Conservation (phyloP, 441 rosid species). For the Pelargonium cotyledonis region DNA sequence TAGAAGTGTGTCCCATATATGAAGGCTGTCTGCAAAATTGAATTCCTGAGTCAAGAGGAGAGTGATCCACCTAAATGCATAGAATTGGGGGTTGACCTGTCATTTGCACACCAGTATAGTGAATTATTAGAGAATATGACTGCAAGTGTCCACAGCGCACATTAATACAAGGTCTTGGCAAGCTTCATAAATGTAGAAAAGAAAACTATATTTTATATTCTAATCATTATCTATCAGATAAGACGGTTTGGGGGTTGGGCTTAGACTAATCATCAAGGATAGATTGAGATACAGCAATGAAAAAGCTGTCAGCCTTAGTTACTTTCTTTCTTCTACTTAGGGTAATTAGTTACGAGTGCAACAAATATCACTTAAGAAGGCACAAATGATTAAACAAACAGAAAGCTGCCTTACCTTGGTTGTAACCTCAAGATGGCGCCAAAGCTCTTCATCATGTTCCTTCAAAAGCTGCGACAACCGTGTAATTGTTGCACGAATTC, state of each 20-base stretch:
- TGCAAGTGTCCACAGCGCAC: background rate
- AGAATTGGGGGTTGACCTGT: conserved; percentile 95
- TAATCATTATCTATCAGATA: background rate
- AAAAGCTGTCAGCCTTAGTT: background rate
- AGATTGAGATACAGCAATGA: background rate
- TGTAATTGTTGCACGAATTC: conserved; percentile 84
- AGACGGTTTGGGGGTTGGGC: background rate
- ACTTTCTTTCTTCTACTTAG: background rate
- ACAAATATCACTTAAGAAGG: conserved; percentile 1
- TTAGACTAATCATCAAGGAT: background rate
- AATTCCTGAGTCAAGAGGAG: conserved; percentile 92
- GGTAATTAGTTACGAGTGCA: conserved; percentile 2
- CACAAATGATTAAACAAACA: conserved; percentile 1
- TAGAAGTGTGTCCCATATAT: conserved; percentile 93
- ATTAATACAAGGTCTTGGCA: background rate
- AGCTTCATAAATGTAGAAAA: background rate
- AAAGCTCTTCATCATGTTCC: conserved; percentile 95
- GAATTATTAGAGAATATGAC: background rate
- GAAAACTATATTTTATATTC: background rate
- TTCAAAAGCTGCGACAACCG: conserved; percentile 75
- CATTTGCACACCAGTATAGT: conserved; percentile 20
- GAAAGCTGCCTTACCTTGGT: conserved; percentile 57
- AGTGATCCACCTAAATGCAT: conserved; percentile 97
- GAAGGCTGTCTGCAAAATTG: conserved; percentile 79
- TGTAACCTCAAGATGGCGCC: conserved; percentile 99